phyloP scores from a whole-genome alignment of 2,329 filamentous ascomycete genomes.

The Ophiostoma ips region DNA sequence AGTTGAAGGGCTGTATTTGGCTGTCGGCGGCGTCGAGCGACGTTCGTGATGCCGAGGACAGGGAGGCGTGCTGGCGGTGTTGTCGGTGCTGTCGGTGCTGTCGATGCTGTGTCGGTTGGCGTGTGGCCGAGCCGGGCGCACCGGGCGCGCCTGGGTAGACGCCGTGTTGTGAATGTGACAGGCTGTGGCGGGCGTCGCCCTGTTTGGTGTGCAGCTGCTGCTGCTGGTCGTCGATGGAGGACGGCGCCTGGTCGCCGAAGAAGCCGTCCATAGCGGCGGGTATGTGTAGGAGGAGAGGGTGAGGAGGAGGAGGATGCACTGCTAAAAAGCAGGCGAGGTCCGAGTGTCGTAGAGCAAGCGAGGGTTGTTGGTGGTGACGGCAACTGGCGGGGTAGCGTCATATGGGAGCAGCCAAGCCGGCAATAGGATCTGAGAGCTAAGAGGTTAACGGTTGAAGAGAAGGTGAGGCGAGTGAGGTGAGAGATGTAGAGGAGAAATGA shows the following conservation, averaged over 20 bases:
- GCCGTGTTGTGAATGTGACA: background rate
- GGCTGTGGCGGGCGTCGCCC: background rate
- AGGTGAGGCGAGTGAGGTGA: too few species aligned
- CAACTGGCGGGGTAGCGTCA: background rate
- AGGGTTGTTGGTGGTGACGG: background rate
- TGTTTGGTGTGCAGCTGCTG: constrained; percentile 1
- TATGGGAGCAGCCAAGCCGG: too few species aligned
- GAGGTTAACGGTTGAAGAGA: too few species aligned
- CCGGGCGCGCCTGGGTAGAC: background rate
- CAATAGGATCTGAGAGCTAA: too few species aligned
- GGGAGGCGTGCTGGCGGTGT: background rate
- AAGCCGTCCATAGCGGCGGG: constrained; percentile 5
- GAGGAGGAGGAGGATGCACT: background rate
- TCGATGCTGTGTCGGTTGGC: background rate
- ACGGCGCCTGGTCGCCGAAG: constrained; percentile 5
- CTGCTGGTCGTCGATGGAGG: constrained; percentile 3
- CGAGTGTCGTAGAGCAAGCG: background rate
- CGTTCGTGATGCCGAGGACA: background rate
- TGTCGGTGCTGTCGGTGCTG: background rate
- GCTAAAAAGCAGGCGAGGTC: background rate
- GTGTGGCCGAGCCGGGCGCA: background rate
- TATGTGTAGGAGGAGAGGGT: background rate
- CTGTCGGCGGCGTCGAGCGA: background rate
- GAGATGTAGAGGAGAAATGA: too few species aligned
- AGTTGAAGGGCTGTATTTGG: constrained; percentile 2